These are phyloP conservation scores for Trichoderma sp. DNA, from an alignment of 2,329 filamentous ascomycete genomes.

Conservation along the genomic window DNA sequence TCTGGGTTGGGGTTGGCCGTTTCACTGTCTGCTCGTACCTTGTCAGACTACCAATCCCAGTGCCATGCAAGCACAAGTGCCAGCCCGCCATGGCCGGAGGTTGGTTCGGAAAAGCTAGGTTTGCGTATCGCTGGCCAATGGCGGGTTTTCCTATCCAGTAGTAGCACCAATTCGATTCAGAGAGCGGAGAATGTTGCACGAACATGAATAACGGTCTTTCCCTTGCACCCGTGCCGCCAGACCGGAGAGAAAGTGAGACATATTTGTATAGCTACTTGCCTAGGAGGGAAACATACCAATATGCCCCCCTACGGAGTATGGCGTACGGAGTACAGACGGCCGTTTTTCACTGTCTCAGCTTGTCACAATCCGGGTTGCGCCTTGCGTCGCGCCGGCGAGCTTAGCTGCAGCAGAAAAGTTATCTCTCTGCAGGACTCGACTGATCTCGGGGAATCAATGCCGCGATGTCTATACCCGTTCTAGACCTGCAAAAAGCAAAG, in stretches of 20 bases:
- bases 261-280: background rate
- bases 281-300: background rate
- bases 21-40: background rate
- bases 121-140: background rate
- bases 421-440: background rate
- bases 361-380: background rate
- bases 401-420: conserved; percentile 1
- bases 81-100: background rate
- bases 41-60: background rate
- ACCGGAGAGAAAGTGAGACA: background rate
- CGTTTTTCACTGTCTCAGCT: background rate
- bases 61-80: background rate
- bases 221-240: background rate
- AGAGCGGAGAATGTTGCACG: background rate
- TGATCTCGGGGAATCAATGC: conserved; percentile 6
- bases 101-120: background rate
- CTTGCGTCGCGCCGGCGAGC: background rate
- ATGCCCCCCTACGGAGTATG: background rate
- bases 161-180: background rate
- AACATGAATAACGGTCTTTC: background rate
- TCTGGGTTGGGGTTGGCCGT: background rate
- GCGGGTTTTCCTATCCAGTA: background rate
- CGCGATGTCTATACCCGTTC: background rate
- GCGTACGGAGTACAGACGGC: background rate
- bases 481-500: background rate